Percentiles rank a stretch among this genome's conserved stretches.
These are phyloP conservation scores for Fusarium drepaniforme DNA, from an alignment of 2,329 filamentous ascomycete genomes.

Conservation along the genomic window DNA sequence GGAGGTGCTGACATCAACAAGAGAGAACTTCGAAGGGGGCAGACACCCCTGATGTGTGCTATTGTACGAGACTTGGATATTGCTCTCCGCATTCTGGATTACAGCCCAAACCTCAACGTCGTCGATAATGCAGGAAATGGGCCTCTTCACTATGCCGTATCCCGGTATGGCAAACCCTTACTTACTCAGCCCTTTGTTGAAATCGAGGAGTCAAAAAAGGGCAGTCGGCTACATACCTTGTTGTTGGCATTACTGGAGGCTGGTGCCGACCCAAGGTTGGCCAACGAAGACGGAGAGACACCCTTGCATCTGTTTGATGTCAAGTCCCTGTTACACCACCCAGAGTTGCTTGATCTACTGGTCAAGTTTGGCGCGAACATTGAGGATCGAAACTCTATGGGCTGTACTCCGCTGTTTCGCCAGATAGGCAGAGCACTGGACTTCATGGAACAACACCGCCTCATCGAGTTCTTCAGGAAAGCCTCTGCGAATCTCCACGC, in stretches of 20 bases:
- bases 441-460: neutral
- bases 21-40: constrained; percentile 18
- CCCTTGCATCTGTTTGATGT: constrained; percentile 22
- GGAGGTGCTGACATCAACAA: constrained; percentile 42
- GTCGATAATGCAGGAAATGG: constrained; percentile 37
- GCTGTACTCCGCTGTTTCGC: constrained; percentile 19
- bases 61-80: neutral
- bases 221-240: neutral
- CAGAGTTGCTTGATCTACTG: neutral
- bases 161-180: neutral
- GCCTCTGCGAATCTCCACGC: constrained; percentile 1
- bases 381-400: constrained; percentile 16
- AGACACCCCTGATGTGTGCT: constrained; percentile 37
- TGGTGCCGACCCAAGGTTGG: constrained; percentile 38
- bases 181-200: neutral
- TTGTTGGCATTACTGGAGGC: constrained; percentile 23
- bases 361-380: constrained; percentile 17
- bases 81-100: constrained; percentile 28
- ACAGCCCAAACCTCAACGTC: constrained; percentile 30
- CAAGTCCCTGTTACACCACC: neutral
- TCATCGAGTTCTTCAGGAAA: constrained; percentile 6
- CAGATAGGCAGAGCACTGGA: neutral
- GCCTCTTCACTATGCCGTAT: constrained; percentile 30
- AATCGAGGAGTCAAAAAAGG: neutral
- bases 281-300: constrained; percentile 21